These are phyloP conservation scores for Alternaria atra DNA, from an alignment of 2,329 filamentous ascomycete genomes.

Conservation along the genomic window DNA sequence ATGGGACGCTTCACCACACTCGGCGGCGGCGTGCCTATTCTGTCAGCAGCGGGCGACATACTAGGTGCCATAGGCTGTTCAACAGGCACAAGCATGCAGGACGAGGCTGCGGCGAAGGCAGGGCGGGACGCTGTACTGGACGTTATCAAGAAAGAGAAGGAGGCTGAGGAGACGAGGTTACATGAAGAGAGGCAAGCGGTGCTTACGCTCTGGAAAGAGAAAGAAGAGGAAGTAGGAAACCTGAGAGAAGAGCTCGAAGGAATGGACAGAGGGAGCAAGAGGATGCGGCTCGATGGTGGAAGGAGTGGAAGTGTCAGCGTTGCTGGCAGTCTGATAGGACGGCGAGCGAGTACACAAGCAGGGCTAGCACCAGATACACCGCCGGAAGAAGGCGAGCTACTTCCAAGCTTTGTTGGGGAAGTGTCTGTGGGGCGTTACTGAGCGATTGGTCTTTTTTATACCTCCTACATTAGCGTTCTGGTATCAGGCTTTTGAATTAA, in stretches of 20 bases:
- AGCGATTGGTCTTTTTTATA: background rate
- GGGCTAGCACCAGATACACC: conserved; percentile 29
- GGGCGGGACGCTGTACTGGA: conserved; percentile 59
- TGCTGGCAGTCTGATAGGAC: conserved; percentile 18
- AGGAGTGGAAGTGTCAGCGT: conserved; percentile 23
- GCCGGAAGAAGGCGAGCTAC: conserved; percentile 34
- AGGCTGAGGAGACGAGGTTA: conserved; percentile 26
- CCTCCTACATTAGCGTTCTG: conserved; percentile 7
- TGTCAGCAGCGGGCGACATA: conserved; percentile 56
- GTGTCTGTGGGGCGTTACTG: conserved; percentile 26
- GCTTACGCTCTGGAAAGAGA: conserved; percentile 34
- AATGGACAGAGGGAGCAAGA: conserved; percentile 30
- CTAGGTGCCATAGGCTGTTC: conserved; percentile 64
- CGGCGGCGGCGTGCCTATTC: conserved; percentile 62
- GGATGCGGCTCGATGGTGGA: conserved; percentile 28
- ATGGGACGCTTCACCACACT: conserved; percentile 61
- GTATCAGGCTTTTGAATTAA: conserved; percentile 1
- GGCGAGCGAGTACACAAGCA: conserved; percentile 21
- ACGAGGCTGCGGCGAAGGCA: conserved; percentile 60
- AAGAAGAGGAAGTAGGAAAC: conserved; percentile 30
- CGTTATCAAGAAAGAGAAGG: conserved; percentile 30
- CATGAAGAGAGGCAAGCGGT: conserved; percentile 33
- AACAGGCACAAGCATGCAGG: conserved; percentile 63
- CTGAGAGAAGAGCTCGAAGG: conserved; percentile 31
- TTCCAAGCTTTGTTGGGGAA: conserved; percentile 34